Evolutionary conservation across 169 alveolate species (phyloP).

Genomic region (Plasmodium coatneyi): DNA sequence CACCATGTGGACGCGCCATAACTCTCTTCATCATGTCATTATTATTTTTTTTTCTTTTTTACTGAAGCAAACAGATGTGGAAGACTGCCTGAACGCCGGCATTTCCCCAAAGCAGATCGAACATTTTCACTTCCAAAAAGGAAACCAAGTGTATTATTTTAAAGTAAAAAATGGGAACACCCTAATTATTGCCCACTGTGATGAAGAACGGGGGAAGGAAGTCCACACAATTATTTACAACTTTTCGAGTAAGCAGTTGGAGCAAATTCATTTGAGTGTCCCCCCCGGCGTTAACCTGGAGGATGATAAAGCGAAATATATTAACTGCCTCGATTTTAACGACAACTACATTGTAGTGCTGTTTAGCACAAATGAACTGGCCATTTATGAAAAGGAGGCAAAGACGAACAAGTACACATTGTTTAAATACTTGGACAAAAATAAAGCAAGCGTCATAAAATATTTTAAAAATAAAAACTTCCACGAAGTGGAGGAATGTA

Average conservation of each 20-base stretch:
- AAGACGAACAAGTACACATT: background rate
- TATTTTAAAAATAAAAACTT: slow-evolving; percentile 46
- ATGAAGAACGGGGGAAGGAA: background rate
- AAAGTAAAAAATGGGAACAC: slow-evolving; percentile 25
- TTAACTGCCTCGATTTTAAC: slow-evolving; percentile 20
- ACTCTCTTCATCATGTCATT: background rate
- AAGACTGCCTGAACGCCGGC: background rate
- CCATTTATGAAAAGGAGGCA: background rate
- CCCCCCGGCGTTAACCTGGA: background rate
- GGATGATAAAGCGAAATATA: slow-evolving; percentile 10
- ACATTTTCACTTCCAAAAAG: slow-evolving; percentile 1
- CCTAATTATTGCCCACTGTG: slow-evolving; percentile 28
- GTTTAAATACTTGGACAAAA: slow-evolving; percentile 31
- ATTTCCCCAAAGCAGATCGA: background rate
- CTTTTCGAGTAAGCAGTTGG: background rate
- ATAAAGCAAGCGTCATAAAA: slow-evolving; percentile 11
- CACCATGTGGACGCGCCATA: background rate
- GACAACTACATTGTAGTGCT: slow-evolving; percentile 18
- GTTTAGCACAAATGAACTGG: slow-evolving; percentile 32
- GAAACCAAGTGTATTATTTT: slow-evolving; percentile 21
- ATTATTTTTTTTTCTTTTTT: background rate
- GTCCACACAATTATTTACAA: slow-evolving; percentile 14
- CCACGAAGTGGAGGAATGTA: slow-evolving; percentile 16
- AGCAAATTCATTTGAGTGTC: background rate
- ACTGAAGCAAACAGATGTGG: background rate